A percentile compares a stretch with the other conserved stretches of the same genome.
phyloP scores from a whole-genome alignment of 148 eudicot species.

The Chenopodium quinoa region DNA sequence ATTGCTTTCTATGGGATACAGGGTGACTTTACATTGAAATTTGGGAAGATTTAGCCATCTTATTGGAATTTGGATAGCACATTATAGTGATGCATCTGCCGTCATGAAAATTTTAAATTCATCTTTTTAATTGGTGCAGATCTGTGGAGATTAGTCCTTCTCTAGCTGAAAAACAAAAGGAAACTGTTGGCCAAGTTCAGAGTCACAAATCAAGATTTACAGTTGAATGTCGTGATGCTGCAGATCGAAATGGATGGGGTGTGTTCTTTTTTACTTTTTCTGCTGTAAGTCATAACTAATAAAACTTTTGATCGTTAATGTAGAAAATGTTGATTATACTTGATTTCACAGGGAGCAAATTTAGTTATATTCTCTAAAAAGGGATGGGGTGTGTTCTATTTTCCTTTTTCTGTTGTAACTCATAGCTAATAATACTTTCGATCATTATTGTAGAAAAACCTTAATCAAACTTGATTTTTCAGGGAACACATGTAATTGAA shows the following conservation, averaged over 20 bases:
- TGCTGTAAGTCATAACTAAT: not conserved
- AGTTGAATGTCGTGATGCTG: conserved; percentile 94
- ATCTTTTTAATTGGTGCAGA: conserved; percentile 48
- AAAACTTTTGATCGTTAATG: not conserved
- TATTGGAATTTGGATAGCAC: not conserved
- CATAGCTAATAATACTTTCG: not conserved
- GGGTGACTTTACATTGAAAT: not conserved
- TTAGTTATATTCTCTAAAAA: not conserved
- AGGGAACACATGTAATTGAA: not conserved
- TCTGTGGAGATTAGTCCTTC: conserved; percentile 93
- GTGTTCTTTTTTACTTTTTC: conserved; percentile 17
- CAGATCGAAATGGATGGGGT: conserved; percentile 90
- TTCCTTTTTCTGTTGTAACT: not conserved
- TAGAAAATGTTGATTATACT: not conserved
- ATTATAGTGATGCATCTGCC: not conserved
- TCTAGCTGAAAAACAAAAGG: conserved; percentile 77
- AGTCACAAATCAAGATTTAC: conserved; percentile 77
- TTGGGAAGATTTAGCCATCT: not conserved
- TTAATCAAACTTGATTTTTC: not conserved
- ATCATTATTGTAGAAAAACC: not conserved
- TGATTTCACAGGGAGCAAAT: not conserved
- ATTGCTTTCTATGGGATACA: not conserved
- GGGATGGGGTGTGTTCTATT: conserved; percentile 47
- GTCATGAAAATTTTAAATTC: not conserved
- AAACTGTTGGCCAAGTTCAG: conserved; percentile 78